Evolutionary conservation across 208 protist genomes (phyloP), one percentile per base, ranked within the genome.

Genomic region (Trypanosomatidae sp.): DNA sequence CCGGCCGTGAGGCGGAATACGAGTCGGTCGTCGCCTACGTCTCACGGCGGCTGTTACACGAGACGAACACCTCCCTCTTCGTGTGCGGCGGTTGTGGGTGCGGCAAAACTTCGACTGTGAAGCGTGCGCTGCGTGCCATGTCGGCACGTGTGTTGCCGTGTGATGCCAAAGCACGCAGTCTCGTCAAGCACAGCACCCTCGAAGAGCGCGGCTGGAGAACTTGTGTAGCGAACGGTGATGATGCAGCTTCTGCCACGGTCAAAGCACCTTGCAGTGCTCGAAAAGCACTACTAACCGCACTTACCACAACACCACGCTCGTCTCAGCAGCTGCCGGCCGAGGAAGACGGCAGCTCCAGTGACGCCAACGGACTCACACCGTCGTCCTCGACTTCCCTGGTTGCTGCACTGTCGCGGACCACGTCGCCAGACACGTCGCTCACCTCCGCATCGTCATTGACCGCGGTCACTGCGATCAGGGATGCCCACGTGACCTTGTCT

Each of bases 1-100:
- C 76, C 4, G 87, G 80, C 7, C 85, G 90, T 12, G 86, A 91
- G 50, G 56, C 44, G 1, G 90, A 95, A 75, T 95, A 87, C 73
- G 81, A 83, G 50, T 66, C 77, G 0, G 82, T 95, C 1, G 71
- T 90, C 44, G 25, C 73, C 55, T 92, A 86, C 75, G 83, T 91
- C 41, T 74, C 87, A 0, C 77, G 82, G 33, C 83, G 87, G 0
- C 69, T 87, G 50, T 49, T 64, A 25, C 68, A 72, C 49, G 76
- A 64, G 43, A 30, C 74, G 58, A 87, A 77, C 79, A 81, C 60
- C 5, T 82, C 85, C 0, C 81, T 95, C 6, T 95, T 95, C 72
- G 86, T 95, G 1, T 95, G 88, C 76, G 91, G 91, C n/a, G 88
- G 85, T 25, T 95, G 91, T 67, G 91, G 91, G 3, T 93, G 88